These are phyloP conservation scores for Botrytis fabae DNA, from an alignment of 2,329 filamentous ascomycete genomes.

Conservation along the genomic window DNA sequence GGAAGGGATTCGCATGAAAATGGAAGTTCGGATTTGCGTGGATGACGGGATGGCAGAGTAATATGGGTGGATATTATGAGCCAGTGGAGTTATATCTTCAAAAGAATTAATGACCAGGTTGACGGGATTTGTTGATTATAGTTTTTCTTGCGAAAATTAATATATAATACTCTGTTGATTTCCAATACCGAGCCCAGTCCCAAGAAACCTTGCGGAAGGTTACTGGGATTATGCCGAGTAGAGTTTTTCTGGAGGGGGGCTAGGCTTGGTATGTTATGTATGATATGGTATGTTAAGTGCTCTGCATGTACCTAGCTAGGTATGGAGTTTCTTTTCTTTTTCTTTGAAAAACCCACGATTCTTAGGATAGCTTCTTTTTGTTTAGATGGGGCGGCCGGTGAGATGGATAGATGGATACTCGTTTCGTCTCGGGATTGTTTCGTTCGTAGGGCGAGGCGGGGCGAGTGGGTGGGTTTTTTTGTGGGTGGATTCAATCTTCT, in stretches of 20 bases:
- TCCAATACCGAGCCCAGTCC: background rate
- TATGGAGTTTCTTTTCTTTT: background rate
- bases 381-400: slow-evolving; percentile 2
- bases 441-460: slow-evolving; percentile 6
- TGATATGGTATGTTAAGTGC: too few relatives aligned
- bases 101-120: background rate
- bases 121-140: background rate
- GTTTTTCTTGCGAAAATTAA: background rate
- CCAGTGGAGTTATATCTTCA: slow-evolving; percentile 8
- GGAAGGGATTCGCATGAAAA: background rate
- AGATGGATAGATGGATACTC: background rate
- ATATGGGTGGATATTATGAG: background rate
- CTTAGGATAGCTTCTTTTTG: background rate
- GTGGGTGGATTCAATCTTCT: background rate
- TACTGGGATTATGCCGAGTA: background rate
- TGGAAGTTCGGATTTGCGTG: background rate
- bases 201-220: background rate
- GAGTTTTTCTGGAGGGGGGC: background rate
- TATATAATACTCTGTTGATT: background rate
- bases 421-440: slow-evolving; percentile 4
- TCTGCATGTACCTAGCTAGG: background rate
- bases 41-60: background rate
- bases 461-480: background rate
- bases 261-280: background rate
- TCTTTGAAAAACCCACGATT: background rate